A percentile compares a stretch with the other conserved stretches of the same genome.
These are phyloP conservation scores for Plantago ovata DNA, from an alignment of 257 asterid species.

Conservation along the genomic window DNA sequence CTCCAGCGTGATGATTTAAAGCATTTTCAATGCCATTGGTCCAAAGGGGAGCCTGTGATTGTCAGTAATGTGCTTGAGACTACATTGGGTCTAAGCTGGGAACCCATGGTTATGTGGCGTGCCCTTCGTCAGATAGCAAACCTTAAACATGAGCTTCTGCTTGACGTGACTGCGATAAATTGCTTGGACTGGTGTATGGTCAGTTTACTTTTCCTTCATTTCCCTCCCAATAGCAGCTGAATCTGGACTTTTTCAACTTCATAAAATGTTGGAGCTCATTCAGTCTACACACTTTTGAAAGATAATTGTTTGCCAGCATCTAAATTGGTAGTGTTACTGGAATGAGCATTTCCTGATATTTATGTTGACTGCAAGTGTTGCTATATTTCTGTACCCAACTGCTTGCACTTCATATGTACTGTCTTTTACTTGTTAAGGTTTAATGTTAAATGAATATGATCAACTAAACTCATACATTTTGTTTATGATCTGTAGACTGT, in stretches of 20 bases:
- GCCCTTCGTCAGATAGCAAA: slow-evolving; percentile 3
- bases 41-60: slow-evolving; percentile 1
- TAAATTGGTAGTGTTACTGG: too few species aligned
- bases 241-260: background rate
- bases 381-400: too few species aligned
- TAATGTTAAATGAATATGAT: too few species aligned
- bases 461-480: too few species aligned
- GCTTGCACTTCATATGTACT: too few species aligned
- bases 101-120: slow-evolving; percentile 13
- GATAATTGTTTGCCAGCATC: too few species aligned
- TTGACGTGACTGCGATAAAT: background rate
- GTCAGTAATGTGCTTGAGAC: slow-evolving; percentile 2
- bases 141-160: background rate
- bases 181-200: slow-evolving; percentile 12
- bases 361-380: too few species aligned
- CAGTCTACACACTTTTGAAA: too few species aligned
- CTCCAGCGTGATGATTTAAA: background rate
- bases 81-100: slow-evolving; percentile 8
- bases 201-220: background rate
- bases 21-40: slow-evolving; percentile 11
- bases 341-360: too few species aligned
- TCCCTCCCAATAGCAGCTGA: background rate
- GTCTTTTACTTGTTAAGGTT: too few species aligned
- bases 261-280: background rate
- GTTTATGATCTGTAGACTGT: too few species aligned